Evolutionary conservation across 1,284 basidiomycete species (phyloP).

Genomic region (Phellinidium pouzarii): DNA sequence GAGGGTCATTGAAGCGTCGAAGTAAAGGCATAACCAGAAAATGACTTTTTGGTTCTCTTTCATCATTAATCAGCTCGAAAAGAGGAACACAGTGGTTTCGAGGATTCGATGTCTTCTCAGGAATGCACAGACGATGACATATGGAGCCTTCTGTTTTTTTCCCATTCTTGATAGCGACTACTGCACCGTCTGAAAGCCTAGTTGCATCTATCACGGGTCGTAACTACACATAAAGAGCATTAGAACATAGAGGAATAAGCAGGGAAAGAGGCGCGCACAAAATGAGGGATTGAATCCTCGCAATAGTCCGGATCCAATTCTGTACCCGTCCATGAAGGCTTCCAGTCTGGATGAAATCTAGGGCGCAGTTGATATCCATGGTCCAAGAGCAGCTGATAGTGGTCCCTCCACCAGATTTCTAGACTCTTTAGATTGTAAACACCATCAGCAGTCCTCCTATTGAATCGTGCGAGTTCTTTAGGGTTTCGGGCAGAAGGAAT

Average conservation of each 20-base stretch:
- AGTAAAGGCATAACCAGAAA: slow-evolving; percentile 32
- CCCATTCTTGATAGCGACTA: no score
- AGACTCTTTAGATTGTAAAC: no score
- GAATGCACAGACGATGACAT: no score
- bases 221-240: no score
- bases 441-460: no score
- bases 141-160: no score
- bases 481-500: no score
- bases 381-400: slow-evolving; percentile 20
- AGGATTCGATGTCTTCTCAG: slow-evolving; percentile 21
- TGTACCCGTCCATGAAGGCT: slow-evolving; percentile 21
- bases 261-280: slow-evolving; percentile 22
- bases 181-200: no score
- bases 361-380: slow-evolving; percentile 25
- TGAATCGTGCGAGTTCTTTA: no score
- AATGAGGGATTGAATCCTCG: slow-evolving; percentile 23
- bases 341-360: slow-evolving; percentile 25
- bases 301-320: slow-evolving; percentile 15
- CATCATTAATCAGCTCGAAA: slow-evolving; percentile 24
- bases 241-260: no score
- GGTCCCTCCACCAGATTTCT: slow-evolving; percentile 24
- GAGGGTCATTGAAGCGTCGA: slow-evolving; percentile 25
- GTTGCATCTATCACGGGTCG: no score
- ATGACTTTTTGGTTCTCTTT: slow-evolving; percentile 19
- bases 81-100: slow-evolving; percentile 29